phyloP scores from a whole-genome alignment of 768 basidiomycete species.

The Mycena metata region DNA sequence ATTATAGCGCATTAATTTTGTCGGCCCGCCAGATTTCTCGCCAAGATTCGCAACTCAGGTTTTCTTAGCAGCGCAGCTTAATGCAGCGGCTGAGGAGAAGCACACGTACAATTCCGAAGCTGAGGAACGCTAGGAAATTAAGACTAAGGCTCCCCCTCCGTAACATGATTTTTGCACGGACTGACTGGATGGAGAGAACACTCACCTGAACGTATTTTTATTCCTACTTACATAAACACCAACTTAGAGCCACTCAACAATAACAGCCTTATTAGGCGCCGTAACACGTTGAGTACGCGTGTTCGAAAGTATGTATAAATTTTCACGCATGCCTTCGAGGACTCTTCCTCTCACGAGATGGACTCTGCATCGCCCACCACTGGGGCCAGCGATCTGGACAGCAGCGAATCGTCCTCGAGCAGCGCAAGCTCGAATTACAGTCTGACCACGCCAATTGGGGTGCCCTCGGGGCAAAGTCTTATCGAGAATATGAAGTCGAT shows the following conservation, averaged over 20 bases:
- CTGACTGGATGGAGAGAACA: background rate
- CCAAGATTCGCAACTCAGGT: conserved; percentile 83
- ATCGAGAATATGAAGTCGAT: conserved; percentile 47
- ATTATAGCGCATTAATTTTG: conserved; percentile 11
- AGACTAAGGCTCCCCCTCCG: background rate
- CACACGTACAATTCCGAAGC: conserved; percentile 31
- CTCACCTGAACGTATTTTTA: conserved; percentile 32
- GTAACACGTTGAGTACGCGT: conserved; percentile 36
- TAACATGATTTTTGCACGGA: background rate
- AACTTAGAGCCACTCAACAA: conserved; percentile 22
- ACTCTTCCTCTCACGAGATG: conserved; percentile 9
- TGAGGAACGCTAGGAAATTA: background rate
- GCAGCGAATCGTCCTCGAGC: conserved; percentile 20
- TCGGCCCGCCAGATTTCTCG: conserved; percentile 64
- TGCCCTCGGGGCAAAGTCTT: conserved; percentile 29
- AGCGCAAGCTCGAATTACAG: conserved; percentile 34
- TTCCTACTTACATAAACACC: conserved; percentile 34
- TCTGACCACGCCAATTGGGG: conserved; percentile 37
- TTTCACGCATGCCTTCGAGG: background rate
- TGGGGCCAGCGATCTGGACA: conserved; percentile 28
- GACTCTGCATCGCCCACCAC: conserved; percentile 25
- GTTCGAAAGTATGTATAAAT: conserved; percentile 12
- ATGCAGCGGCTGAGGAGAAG: conserved; percentile 57
- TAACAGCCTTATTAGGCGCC: conserved; percentile 10
- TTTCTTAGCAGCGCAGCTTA: conserved; percentile 92